Percentiles rank a stretch among this genome's conserved stretches.
Conservation (phyloP, 2,329 filamentous ascomycete genomes). For the Neofusicoccum kwambonambiense region DNA sequence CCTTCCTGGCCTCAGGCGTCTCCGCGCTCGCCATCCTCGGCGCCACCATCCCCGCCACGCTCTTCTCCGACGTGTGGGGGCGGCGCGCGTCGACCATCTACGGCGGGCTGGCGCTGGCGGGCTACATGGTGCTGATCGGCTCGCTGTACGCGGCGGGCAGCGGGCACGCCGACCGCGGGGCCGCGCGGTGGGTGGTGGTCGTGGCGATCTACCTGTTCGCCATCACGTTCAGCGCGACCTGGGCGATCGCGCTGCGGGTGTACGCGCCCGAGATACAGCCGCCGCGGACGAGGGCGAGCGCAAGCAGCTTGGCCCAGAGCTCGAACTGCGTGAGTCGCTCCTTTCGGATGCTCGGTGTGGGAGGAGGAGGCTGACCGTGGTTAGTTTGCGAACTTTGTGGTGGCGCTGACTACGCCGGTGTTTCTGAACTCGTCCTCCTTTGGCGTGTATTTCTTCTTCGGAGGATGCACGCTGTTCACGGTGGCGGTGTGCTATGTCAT, state of each 20-base stretch:
- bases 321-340: conserved; percentile 49
- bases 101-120: conserved; percentile 53
- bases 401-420: conserved; percentile 47
- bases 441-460: conserved; percentile 36
- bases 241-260: conserved; percentile 57
- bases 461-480: conserved; percentile 26
- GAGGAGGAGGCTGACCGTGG: no score
- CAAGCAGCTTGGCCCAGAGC: conserved; percentile 53
- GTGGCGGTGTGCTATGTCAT: conserved; percentile 32
- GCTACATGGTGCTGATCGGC: conserved; percentile 56
- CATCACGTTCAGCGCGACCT: conserved; percentile 48
- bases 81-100: conserved; percentile 54
- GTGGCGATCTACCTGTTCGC: conserved; percentile 51
- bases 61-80: conserved; percentile 59
- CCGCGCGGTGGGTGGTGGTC: conserved; percentile 52
- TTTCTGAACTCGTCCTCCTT: conserved; percentile 45
- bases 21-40: conserved; percentile 59
- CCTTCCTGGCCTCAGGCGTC: conserved; percentile 61
- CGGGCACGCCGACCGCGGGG: conserved; percentile 40
- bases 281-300: conserved; percentile 53
- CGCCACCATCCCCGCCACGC: conserved; percentile 56
- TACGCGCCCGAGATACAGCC: conserved; percentile 61
- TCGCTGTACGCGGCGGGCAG: conserved; percentile 49
- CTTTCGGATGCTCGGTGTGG: no score
- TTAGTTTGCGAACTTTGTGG: conserved; percentile 32